phyloP scores from a whole-genome alignment of 345 rosid genomes.

The Ailanthus altissimus region DNA sequence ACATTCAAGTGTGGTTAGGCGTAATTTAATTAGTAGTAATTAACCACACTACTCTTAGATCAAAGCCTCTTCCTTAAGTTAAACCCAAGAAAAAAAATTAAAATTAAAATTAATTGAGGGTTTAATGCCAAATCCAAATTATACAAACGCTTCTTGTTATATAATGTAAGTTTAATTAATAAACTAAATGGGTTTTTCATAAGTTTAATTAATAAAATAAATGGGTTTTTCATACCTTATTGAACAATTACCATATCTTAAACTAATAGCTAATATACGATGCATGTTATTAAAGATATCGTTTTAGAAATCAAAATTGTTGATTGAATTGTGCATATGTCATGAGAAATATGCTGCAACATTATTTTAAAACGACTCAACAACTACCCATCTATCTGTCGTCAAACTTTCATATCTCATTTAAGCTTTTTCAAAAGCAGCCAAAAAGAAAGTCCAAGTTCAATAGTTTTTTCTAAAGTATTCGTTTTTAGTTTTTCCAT shows the following conservation, averaged over 20 bases:
- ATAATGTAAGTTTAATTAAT: too few relatives aligned
- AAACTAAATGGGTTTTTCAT: too few relatives aligned
- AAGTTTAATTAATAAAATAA: too few relatives aligned
- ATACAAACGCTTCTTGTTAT: too few relatives aligned
- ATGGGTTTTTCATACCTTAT: neutral
- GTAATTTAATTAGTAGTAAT: too few relatives aligned
- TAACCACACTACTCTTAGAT: too few relatives aligned
- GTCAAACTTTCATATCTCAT: neutral
- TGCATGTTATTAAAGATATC: neutral
- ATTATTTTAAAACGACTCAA: constrained; percentile 5
- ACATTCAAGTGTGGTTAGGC: too few relatives aligned
- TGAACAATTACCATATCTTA: neutral
- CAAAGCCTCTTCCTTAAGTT: too few relatives aligned
- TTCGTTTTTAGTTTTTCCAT: too few relatives aligned
- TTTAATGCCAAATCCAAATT: too few relatives aligned
- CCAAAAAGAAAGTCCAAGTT: neutral
- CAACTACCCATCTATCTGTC: neutral
- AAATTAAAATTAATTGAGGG: too few relatives aligned
- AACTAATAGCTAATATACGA: neutral
- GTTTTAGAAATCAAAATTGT: neutral
- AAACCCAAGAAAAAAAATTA: too few relatives aligned
- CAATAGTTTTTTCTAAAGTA: neutral
- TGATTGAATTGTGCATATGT: neutral
- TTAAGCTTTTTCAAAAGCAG: neutral
- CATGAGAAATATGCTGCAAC: neutral